Evolutionary conservation across 495 filamentous ascomycete species (phyloP).

Genomic region (Hypoxylon perforatum): DNA sequence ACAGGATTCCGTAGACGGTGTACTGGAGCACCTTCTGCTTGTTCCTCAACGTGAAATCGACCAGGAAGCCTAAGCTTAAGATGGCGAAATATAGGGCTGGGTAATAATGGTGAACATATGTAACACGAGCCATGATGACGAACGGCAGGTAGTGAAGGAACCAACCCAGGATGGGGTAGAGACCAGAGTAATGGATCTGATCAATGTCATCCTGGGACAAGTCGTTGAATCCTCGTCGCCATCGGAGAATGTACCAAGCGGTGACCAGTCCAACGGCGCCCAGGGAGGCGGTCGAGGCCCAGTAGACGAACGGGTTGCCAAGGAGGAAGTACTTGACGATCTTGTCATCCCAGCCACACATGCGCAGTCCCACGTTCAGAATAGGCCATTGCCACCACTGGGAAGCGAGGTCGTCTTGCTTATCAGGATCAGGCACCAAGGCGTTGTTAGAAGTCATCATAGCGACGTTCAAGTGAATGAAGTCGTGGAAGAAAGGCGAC

Average conservation of each 20-base stretch:
- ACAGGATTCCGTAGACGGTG: slow-evolving; percentile 75
- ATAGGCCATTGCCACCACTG: slow-evolving; percentile 99
- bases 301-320: slow-evolving; percentile 96
- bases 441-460: slow-evolving; percentile 99
- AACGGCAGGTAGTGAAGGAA: slow-evolving; percentile 96
- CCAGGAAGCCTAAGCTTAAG: slow-evolving; percentile 84
- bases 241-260: slow-evolving; percentile 88
- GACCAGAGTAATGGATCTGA: slow-evolving; percentile 90
- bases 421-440: slow-evolving; percentile 96
- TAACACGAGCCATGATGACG: slow-evolving; percentile 96
- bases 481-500: slow-evolving; percentile 95
- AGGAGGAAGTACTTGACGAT: slow-evolving; percentile 98
- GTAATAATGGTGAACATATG: slow-evolving; percentile 99
- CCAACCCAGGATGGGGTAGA: slow-evolving; percentile 95
- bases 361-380: slow-evolving; percentile 91
- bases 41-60: slow-evolving; percentile 81
- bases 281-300: slow-evolving; percentile 86
- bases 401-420: slow-evolving; percentile 97
- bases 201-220: slow-evolving; percentile 83
- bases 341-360: slow-evolving; percentile 98
- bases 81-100: slow-evolving; percentile 99
- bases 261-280: slow-evolving; percentile 76
- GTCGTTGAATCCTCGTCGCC: slow-evolving; percentile 94
- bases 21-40: slow-evolving; percentile 69
- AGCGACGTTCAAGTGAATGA: slow-evolving; percentile 96